phyloP scores from a whole-genome alignment of 176 grass and related monocot species.

The Aegilops sharonensis region DNA sequence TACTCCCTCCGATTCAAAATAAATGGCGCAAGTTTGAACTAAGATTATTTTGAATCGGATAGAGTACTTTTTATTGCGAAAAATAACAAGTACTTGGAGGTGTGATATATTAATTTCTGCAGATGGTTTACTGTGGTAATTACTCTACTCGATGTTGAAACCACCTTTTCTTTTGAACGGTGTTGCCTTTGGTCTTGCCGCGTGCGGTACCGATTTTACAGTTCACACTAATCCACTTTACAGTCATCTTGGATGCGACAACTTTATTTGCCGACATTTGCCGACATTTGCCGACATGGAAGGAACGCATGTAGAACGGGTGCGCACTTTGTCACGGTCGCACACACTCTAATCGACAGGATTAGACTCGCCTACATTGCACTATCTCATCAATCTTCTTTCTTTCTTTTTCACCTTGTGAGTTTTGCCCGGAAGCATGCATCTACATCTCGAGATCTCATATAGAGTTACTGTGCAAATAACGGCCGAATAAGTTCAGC shows the following conservation, averaged over 20 bases:
- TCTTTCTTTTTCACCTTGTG: not conserved
- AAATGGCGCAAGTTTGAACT: no score
- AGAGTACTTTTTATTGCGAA: no score
- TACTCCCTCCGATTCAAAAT: no score
- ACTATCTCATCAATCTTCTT: not conserved
- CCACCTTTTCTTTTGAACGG: no score
- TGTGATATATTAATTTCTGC: no score
- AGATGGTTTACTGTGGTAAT: no score
- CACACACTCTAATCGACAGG: not conserved
- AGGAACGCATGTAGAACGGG: not conserved
- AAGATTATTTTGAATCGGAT: no score
- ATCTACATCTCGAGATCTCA: not conserved
- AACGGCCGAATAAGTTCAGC: not conserved
- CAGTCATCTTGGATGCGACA: not conserved
- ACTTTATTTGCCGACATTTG: not conserved
- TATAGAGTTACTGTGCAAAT: not conserved
- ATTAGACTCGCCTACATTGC: not conserved
- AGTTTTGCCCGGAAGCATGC: not conserved
- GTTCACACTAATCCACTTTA: not conserved
- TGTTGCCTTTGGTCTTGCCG: no score
- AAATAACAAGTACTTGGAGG: no score
- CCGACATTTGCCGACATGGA: not conserved
- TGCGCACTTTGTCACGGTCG: not conserved
- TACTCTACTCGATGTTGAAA: no score
- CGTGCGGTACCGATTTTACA: not conserved